Percentiles rank a stretch among this genome's conserved stretches.
Conservation (phyloP, 2,329 filamentous ascomycete species). For the Pseudogymnoascus sp. region DNA sequence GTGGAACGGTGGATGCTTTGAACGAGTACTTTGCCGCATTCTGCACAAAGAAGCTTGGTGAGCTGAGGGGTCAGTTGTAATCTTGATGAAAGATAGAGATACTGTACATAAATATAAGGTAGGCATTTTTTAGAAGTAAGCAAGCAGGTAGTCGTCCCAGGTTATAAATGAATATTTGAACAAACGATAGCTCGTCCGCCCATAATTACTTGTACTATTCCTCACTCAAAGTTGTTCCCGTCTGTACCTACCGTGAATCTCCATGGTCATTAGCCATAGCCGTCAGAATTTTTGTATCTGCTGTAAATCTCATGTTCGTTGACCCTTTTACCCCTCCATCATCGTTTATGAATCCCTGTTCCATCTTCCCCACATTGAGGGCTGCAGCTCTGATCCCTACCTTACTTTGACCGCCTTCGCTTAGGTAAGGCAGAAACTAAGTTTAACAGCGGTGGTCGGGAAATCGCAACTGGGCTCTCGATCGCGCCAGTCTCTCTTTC, state of each 20-base stretch:
- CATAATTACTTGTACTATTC: background rate
- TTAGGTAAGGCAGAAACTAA: constrained; percentile 9
- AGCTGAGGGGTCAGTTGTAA: constrained; percentile 34
- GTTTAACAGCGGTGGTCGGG: background rate
- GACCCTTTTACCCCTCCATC: constrained; percentile 2
- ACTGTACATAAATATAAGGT: background rate
- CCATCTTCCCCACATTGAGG: background rate
- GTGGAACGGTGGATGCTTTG: constrained; percentile 70
- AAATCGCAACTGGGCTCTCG: constrained; percentile 4
- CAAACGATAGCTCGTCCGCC: background rate
- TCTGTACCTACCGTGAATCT: too few species aligned
- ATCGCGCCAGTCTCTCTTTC: constrained; percentile 6
- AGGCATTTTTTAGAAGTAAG: background rate
- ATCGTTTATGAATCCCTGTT: background rate
- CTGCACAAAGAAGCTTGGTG: constrained; percentile 51
- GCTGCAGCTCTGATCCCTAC: constrained; percentile 2
- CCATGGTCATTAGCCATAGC: background rate
- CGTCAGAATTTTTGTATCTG: background rate
- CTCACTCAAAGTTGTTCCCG: background rate
- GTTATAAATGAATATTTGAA: background rate
- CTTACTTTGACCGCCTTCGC: constrained; percentile 5
- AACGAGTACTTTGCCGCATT: constrained; percentile 77
- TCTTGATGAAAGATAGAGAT: background rate
- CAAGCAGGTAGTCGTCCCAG: background rate
- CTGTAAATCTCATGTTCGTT: background rate